Base-by-base conservation (phyloP, 129 eudicot species). In the Artemisia argyi region DNA sequence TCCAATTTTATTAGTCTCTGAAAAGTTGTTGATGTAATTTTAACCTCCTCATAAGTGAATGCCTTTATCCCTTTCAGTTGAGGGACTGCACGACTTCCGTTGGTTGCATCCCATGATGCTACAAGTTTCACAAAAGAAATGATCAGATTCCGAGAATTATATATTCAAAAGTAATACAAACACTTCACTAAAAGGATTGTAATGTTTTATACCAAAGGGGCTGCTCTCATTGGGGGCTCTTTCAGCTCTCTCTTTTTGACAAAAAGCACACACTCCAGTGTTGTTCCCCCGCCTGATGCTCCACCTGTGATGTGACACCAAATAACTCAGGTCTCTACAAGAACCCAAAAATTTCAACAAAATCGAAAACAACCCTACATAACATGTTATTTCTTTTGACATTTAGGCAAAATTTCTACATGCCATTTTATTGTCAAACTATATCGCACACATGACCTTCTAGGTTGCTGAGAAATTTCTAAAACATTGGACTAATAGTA, bases 11-110 rank as follows among this genome's bases (percentile, higher is more conserved):
- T 86, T 85, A 9, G n/a, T 20, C 14, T 83, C 83, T 7, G 89
- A 74, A 71, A 91, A 91, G 68, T 83, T 85, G 66, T 87, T 80
- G 2, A 95, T 85, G 79, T 62, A 81, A 67, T 73, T 88, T 75
- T 85, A 67, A 91, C 78, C 44, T 87, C 97, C 57, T 85, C 89
- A 80, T 78, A 87, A 7, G 95, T 74, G 85, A 85, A 88, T 54
- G 68, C 68, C 80, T 82, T 79, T 22, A 85, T 84, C 76, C 89
- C 95, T 84, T 81, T 91, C 49, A 88, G 39, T 74, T 85, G 95
- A 65, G 90, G 97, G 46, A 84, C 88, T 2, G 66, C 89, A 17
- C 88, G 85, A 60, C 85, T 89, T 74, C 83, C 69, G 54, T 65
- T 76, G 63, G 56, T 86, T 19, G 61, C 46, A 65, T 83, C 91